A percentile compares a stretch with the other conserved stretches of the same genome.
Conservation (phyloP, 202 grass and related monocot species). For the Brachypodium distachyon region DNA sequence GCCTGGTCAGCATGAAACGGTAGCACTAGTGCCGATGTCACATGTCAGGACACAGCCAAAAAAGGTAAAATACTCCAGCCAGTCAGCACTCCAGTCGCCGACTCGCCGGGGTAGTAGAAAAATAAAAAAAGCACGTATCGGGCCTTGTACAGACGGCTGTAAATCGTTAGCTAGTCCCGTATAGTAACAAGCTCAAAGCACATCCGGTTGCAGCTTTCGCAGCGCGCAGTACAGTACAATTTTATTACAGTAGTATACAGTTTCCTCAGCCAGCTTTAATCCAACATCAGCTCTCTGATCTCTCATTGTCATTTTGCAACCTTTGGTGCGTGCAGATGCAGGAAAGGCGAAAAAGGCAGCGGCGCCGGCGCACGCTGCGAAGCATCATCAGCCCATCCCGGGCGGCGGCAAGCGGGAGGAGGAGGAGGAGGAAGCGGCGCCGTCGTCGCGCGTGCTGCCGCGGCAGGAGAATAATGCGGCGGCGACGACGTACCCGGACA, state of each 20-base stretch:
- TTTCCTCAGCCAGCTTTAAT: background rate
- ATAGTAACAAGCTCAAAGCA: background rate
- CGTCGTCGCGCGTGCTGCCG: background rate
- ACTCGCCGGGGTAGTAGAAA: too few species aligned
- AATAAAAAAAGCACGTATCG: background rate
- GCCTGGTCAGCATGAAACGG: background rate
- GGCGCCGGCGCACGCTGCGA: background rate
- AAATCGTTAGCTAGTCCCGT: background rate
- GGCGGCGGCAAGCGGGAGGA: background rate
- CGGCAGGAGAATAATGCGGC: background rate
- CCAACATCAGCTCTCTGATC: background rate
- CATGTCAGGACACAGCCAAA: background rate
- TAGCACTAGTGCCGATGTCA: background rate
- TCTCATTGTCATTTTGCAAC: background rate
- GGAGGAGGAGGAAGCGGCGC: background rate
- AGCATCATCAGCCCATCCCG: conserved; percentile 8
- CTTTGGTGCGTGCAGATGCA: conserved; percentile 32
- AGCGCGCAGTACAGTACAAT: too few species aligned
- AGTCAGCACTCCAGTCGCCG: background rate
- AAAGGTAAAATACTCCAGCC: background rate
- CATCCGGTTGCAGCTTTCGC: background rate
- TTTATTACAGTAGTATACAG: background rate
- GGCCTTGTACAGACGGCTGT: background rate
- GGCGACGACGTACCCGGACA: conserved; percentile 39
- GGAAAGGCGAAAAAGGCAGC: conserved; percentile 27